Percentiles rank a stretch among this genome's conserved stretches.
Conservation (phyloP, 2,329 filamentous ascomycete species). For the Drechslerella stenobrocha region DNA sequence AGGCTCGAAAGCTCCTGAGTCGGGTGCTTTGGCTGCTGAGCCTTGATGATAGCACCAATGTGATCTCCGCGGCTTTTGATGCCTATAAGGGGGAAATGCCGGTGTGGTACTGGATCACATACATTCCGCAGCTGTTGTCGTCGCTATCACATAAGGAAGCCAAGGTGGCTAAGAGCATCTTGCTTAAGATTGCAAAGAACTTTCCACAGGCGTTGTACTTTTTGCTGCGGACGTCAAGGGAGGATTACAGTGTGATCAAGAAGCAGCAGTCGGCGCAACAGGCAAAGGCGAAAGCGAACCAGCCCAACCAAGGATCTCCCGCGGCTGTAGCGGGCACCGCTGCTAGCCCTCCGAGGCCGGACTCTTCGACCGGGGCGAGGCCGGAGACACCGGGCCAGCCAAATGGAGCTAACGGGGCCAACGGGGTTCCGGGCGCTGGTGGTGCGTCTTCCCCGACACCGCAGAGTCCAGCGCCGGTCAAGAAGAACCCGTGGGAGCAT, state of each 20-base stretch:
- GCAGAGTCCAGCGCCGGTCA: constrained; percentile 51
- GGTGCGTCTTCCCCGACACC: constrained; percentile 54
- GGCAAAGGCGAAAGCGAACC: constrained; percentile 65
- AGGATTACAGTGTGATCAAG: constrained; percentile 91
- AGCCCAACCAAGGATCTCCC: constrained; percentile 60
- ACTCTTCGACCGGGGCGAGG: constrained; percentile 49
- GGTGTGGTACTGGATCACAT: constrained; percentile 99
- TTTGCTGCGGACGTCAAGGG: constrained; percentile 85
- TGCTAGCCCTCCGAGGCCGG: constrained; percentile 50
- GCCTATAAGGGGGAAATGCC: constrained; percentile 97
- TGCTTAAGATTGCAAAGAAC: constrained; percentile 90
- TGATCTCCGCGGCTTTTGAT: constrained; percentile 82
- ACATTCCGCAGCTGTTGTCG: constrained; percentile 92
- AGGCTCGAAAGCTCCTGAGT: constrained; percentile 89
- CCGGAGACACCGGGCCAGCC: constrained; percentile 51
- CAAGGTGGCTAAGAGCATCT: constrained; percentile 77
- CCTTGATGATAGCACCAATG: constrained; percentile 83
- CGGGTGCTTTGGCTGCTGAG: constrained; percentile 94
- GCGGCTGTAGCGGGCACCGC: constrained; percentile 56
- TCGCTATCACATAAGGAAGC: constrained; percentile 91
- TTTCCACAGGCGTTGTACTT: constrained; percentile 97
- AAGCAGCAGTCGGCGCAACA: constrained; percentile 74
- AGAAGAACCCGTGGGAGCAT: constrained; percentile 91
- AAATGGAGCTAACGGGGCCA: constrained; percentile 42
- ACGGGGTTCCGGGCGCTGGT: constrained; percentile 51